phyloP scores from a whole-genome alignment of 2,329 filamentous ascomycete genomes.

The Alternaria angustiovoidea region DNA sequence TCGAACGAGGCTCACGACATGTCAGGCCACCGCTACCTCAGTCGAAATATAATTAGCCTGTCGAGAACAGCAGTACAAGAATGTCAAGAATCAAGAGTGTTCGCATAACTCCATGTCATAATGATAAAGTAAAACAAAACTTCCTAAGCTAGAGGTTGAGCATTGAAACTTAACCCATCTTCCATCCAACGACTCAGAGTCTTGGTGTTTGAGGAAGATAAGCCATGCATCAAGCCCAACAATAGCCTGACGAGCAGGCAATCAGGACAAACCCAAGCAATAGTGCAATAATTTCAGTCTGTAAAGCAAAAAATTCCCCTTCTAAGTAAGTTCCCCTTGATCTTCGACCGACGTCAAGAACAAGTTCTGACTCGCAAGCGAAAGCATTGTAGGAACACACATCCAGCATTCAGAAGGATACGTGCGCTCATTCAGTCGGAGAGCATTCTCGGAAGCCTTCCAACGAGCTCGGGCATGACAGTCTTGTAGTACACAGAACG shows the following conservation, averaged over 20 bases:
- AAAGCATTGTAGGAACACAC: not conserved
- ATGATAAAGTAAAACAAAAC: not conserved
- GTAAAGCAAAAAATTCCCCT: slow-evolving; percentile 1
- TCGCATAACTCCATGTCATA: slow-evolving; percentile 1
- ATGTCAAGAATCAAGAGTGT: not conserved
- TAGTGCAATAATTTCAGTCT: not conserved
- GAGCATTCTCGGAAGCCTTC: not conserved
- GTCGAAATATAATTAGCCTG: not conserved
- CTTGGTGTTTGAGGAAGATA: not conserved
- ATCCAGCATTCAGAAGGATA: not conserved
- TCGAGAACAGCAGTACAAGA: not conserved
- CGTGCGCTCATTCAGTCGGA: not conserved
- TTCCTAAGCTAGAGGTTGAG: not conserved
- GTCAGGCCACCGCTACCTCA: not conserved
- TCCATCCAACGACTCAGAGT: not conserved
- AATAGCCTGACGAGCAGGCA: not conserved
- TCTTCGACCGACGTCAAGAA: not conserved
- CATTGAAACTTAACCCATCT: not conserved
- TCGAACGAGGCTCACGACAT: not conserved
- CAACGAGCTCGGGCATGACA: not conserved
- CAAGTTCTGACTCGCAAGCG: not conserved
- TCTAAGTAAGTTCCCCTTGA: not conserved
- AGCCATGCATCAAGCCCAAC: not conserved
- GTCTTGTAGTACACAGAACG: not conserved
- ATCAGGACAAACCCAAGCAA: not conserved